Evolutionary conservation across 192 early-diverging fungal genomes (phyloP), one percentile per base, ranked within the genome.

Genomic region (Entomortierella beljakovae): DNA sequence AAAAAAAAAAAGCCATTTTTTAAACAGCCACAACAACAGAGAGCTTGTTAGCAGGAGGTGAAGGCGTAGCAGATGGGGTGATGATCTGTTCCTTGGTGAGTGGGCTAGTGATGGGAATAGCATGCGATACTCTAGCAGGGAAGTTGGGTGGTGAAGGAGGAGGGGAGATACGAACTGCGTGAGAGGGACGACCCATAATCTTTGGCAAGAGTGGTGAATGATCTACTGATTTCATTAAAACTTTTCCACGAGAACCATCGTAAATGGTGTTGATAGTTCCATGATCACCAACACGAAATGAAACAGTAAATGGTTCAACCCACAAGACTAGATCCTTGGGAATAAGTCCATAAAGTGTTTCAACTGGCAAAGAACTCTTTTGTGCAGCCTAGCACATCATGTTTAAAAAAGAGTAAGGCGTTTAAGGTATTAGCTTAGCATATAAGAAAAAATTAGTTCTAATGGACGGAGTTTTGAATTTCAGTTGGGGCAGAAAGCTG

Each of bases 271-370:
- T 84, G 61, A 90, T 83, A 26, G 85, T 82, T 33, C 89, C 88
- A 67, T 89, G 86, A 61, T 92, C 91, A 40, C 91, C 89, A 48
- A 90, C 83, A 11, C 89, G 85, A 72, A 89, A 92, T 4, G 91
- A 86, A 6, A 92, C 91, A 35, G 74, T 83, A 66, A 86, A 86
- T n/a, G 91, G 91, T 63, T 92, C 91, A 55, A 90, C 86, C 91
- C 91, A 92, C 15, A 92, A 61, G 25, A 90, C 85, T 37, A 90
- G 63, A 74, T 92, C 91, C 52, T 84, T 87, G 18, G 91, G 91
- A 57, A 92, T 70, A 48, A 70, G 31, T 7, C 57, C 57, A 10
- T 70, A 58, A 48, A 70, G 34, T 2, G 68, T 70, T 34, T 60
- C 68, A 23, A 70, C 52, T 2, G 68, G 68, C 50, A 70, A 18